A percentile compares a stretch with the other conserved stretches of the same genome.
These are phyloP conservation scores for Panus rudis DNA, from an alignment of 768 basidiomycete genomes.

Conservation along the genomic window DNA sequence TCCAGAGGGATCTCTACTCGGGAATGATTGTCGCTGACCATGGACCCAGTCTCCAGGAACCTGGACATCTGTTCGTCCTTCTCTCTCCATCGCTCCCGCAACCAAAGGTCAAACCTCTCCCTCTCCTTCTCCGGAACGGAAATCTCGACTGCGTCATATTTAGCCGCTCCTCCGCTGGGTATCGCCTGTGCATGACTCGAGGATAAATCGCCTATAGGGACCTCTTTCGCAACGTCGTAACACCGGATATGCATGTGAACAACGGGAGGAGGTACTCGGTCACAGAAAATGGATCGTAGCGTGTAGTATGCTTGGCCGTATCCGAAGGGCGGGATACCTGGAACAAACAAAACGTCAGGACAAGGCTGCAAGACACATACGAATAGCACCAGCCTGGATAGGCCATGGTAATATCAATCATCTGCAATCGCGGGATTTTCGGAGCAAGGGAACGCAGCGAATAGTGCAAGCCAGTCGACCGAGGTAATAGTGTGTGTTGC, in stretches of 20 bases:
- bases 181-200: slow-evolving; percentile 26
- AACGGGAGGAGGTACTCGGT: slow-evolving; percentile 72
- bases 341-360: background rate
- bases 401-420: slow-evolving; percentile 87
- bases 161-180: slow-evolving; percentile 24
- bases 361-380: background rate
- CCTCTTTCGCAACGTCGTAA: slow-evolving; percentile 57
- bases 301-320: slow-evolving; percentile 91
- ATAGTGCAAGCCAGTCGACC: slow-evolving; percentile 87
- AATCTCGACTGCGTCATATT: slow-evolving; percentile 13
- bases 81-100: slow-evolving; percentile 71
- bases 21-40: slow-evolving; percentile 25
- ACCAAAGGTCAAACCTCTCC: slow-evolving; percentile 71
- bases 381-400: slow-evolving; percentile 66
- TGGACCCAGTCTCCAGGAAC: slow-evolving; percentile 50
- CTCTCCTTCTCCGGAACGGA: slow-evolving; percentile 27
- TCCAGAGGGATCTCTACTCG: slow-evolving; percentile 51
- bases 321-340: slow-evolving; percentile 69
- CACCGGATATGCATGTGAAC: slow-evolving; percentile 85
- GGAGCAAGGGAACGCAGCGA: slow-evolving; percentile 76
- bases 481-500: slow-evolving; percentile 75
- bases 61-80: slow-evolving; percentile 77
- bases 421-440: slow-evolving; percentile 64
- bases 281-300: slow-evolving; percentile 79
- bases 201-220: slow-evolving; percentile 64